These are phyloP conservation scores for Hypoxylon sp. DNA, from an alignment of 2,329 filamentous ascomycete species.

Conservation along the genomic window DNA sequence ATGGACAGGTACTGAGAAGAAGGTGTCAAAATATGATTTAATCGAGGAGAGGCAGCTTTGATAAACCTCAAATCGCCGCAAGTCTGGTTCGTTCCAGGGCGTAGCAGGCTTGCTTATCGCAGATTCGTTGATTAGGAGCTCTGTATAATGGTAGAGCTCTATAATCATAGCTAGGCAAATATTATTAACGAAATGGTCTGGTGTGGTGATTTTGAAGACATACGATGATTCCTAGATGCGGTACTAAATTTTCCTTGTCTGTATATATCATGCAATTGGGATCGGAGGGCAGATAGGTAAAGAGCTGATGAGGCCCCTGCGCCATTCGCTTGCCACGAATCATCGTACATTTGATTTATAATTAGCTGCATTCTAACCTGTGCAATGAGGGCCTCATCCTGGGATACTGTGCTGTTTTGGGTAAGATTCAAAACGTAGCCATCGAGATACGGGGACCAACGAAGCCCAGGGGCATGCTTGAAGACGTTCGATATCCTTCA, in stretches of 20 bases:
- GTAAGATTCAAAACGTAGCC: slow-evolving; percentile 38
- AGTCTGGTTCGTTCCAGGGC: slow-evolving; percentile 32
- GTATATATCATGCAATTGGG: slow-evolving; percentile 32
- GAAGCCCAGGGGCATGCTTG: slow-evolving; percentile 44
- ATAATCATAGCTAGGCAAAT: slow-evolving; percentile 33
- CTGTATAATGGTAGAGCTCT: slow-evolving; percentile 34
- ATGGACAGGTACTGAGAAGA: slow-evolving; percentile 52
- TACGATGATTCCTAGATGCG: slow-evolving; percentile 27
- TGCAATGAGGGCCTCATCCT: slow-evolving; percentile 43
- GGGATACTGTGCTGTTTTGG: slow-evolving; percentile 32
- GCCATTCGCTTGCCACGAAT: slow-evolving; percentile 17
- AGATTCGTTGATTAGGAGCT: slow-evolving; percentile 36
- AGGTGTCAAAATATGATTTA: slow-evolving; percentile 53
- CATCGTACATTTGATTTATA: slow-evolving; percentile 43
- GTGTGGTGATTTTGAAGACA: not conserved
- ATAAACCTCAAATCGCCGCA: slow-evolving; percentile 38
- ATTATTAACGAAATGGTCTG: not conserved
- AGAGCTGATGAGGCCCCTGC: slow-evolving; percentile 6
- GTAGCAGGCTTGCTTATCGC: slow-evolving; percentile 28
- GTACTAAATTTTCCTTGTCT: slow-evolving; percentile 15
- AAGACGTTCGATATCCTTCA: slow-evolving; percentile 43
- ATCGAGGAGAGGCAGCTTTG: slow-evolving; percentile 50
- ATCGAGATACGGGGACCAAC: slow-evolving; percentile 48
- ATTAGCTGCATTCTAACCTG: slow-evolving; percentile 48
- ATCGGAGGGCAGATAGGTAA: slow-evolving; percentile 33